These are phyloP conservation scores for Phytophthora palmivora DNA, from an alignment of 352 stramenopile genomes.

Conservation along the genomic window DNA sequence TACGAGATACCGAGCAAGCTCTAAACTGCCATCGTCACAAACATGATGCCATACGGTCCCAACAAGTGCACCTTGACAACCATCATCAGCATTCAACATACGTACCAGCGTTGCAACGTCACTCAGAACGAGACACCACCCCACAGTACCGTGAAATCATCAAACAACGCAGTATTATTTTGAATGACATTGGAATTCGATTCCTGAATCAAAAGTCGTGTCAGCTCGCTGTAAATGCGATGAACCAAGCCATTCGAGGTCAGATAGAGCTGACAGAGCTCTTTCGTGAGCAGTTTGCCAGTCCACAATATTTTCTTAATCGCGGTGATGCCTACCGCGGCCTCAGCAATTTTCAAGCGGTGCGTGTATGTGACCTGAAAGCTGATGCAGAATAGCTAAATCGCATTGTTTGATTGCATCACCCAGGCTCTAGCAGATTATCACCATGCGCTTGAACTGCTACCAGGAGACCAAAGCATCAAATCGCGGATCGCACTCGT, in stretches of 20 bases:
- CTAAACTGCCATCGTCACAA: conserved; percentile 54
- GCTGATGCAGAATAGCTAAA: not conserved
- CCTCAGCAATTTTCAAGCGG: conserved; percentile 75
- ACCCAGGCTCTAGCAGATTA: conserved; percentile 80
- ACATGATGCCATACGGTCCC: conserved; percentile 22
- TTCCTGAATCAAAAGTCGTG: conserved; percentile 66
- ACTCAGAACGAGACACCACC: conserved; percentile 44
- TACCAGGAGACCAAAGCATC: conserved; percentile 57
- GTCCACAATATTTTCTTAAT: conserved; percentile 70
- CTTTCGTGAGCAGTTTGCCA: conserved; percentile 52
- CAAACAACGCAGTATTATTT: conserved; percentile 74
- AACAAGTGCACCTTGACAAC: conserved; percentile 15
- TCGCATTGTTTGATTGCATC: conserved; percentile 2
- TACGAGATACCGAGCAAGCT: conserved; percentile 70
- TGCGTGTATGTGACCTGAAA: conserved; percentile 22
- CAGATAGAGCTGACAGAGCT: conserved; percentile 55
- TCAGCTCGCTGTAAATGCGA: conserved; percentile 78
- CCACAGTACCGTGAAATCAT: conserved; percentile 69
- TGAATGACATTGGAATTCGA: conserved; percentile 73
- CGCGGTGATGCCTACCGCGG: conserved; percentile 80
- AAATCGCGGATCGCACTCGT: conserved; percentile 72
- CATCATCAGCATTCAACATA: conserved; percentile 12
- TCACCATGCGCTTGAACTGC: conserved; percentile 68
- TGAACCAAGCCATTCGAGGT: conserved; percentile 79
- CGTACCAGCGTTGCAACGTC: conserved; percentile 18